Percentiles rank a stretch among this genome's conserved stretches.
Evolutionary conservation across 257 asterid species (phyloP).

Genomic region (Fraxinus pennsylvanica): DNA sequence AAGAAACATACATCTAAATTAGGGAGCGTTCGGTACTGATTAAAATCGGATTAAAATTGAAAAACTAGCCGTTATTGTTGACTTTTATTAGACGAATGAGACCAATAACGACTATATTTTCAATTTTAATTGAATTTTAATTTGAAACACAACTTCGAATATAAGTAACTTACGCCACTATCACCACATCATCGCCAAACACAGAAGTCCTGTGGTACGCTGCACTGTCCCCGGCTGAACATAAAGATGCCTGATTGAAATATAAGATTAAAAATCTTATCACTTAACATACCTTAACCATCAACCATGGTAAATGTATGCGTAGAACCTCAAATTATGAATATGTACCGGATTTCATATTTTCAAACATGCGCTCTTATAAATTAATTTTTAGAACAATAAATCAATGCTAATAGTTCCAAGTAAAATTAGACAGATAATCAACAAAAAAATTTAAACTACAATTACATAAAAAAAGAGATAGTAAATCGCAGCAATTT

Average conservation of each 20-base stretch:
- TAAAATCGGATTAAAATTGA: too few relatives aligned
- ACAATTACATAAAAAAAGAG: background rate
- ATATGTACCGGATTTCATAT: background rate
- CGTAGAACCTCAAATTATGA: background rate
- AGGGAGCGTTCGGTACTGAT: too few relatives aligned
- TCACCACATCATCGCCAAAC: conserved; percentile 93
- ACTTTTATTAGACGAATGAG: too few relatives aligned
- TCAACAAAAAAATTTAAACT: too few relatives aligned
- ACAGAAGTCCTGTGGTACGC: conserved; percentile 83
- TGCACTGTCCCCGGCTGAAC: conserved; percentile 94
- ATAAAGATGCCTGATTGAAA: conserved; percentile 68
- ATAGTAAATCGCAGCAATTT: background rate
- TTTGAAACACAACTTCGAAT: conserved; percentile 8
- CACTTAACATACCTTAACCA: background rate
- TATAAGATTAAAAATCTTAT: background rate
- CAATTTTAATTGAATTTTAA: background rate
- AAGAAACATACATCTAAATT: background rate
- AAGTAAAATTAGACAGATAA: background rate
- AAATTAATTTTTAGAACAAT: background rate
- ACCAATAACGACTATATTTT: too few relatives aligned
- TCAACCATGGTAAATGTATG: background rate
- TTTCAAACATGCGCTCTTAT: background rate
- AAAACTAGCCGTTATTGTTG: too few relatives aligned
- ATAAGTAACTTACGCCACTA: conserved; percentile 80
- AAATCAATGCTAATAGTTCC: background rate